These are phyloP conservation scores for Francoa sonchifolia DNA, from an alignment of 441 rosid genomes.

Conservation along the genomic window DNA sequence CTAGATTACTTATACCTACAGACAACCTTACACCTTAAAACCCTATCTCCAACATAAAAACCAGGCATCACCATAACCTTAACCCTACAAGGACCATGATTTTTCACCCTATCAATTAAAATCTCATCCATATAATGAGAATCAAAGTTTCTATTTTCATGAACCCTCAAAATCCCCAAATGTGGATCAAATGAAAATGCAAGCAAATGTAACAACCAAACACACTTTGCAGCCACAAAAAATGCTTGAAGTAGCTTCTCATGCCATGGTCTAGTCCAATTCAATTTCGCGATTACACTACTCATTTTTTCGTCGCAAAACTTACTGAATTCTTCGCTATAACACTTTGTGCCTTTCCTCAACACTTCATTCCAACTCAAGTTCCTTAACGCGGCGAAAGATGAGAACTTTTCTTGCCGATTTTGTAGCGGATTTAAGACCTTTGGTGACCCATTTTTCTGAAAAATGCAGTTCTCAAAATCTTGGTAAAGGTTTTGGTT, in stretches of 20 bases:
- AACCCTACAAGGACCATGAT: constrained; percentile 33
- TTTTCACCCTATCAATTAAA: constrained; percentile 41
- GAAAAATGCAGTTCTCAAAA: constrained; percentile 71
- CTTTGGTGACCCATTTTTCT: constrained; percentile 66
- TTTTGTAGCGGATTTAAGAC: constrained; percentile 62
- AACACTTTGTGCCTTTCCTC: constrained; percentile 78
- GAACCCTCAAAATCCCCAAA: constrained; percentile 62
- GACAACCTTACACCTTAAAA: constrained; percentile 80
- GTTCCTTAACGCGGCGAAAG: constrained; percentile 66
- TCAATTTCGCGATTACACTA: constrained; percentile 54
- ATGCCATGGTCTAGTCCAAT: constrained; percentile 85
- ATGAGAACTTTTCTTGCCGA: constrained; percentile 56
- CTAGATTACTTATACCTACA: constrained; percentile 68
- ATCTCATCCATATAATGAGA: constrained; percentile 80
- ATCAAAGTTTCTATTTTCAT: constrained; percentile 58
- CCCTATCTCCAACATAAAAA: constrained; percentile 64
- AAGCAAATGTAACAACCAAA: constrained; percentile 87
- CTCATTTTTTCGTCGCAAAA: constrained; percentile 96
- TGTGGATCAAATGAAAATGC: constrained; percentile 81
- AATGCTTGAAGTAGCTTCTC: constrained; percentile 77
- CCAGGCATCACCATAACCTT: constrained; percentile 95
- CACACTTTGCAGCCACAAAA: constrained; percentile 80
- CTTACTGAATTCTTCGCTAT: constrained; percentile 88
- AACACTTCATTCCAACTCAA: constrained; percentile 91
- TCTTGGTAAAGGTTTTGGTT: constrained; percentile 79